phyloP scores from a whole-genome alignment of 139 green algal genomes.

The Chlamydomonas schloesseri region DNA sequence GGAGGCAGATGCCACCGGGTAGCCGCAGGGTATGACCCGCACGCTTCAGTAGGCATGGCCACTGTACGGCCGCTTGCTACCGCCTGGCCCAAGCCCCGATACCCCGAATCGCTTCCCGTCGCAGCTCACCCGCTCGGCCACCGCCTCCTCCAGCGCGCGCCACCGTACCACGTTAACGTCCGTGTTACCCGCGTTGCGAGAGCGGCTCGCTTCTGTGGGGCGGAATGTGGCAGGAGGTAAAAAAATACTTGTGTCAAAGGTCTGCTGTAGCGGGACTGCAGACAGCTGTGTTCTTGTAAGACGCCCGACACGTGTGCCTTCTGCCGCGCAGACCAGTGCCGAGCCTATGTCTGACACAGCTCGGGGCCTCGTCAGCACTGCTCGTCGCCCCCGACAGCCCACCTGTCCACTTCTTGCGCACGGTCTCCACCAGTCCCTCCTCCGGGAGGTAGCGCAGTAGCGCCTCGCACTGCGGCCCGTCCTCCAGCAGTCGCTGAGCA shows the following conservation, averaged over 20 bases:
- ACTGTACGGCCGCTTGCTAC: no score
- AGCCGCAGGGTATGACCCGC: no score
- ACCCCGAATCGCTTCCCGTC: not conserved
- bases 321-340: no score
- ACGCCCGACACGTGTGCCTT: no score
- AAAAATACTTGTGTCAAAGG: no score
- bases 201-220: not conserved
- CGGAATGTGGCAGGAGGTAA: not conserved
- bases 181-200: not conserved
- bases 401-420: constrained; percentile 25
- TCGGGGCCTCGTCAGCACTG: no score
- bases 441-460: constrained; percentile 58
- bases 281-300: no score
- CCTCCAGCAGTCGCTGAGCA: constrained; percentile 82
- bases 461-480: constrained; percentile 71
- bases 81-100: no score
- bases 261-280: no score
- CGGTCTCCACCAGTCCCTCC: constrained; percentile 34
- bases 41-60: not conserved
- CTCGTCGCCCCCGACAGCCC: no score
- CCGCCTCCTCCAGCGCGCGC: constrained; percentile 21
- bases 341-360: no score
- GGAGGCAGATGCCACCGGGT: no score
- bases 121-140: constrained; percentile 8
- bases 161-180: constrained; percentile 27